Base-by-base conservation (phyloP, 192 early-diverging fungal genomes). In the Fimicolochytrium jonesii region DNA sequence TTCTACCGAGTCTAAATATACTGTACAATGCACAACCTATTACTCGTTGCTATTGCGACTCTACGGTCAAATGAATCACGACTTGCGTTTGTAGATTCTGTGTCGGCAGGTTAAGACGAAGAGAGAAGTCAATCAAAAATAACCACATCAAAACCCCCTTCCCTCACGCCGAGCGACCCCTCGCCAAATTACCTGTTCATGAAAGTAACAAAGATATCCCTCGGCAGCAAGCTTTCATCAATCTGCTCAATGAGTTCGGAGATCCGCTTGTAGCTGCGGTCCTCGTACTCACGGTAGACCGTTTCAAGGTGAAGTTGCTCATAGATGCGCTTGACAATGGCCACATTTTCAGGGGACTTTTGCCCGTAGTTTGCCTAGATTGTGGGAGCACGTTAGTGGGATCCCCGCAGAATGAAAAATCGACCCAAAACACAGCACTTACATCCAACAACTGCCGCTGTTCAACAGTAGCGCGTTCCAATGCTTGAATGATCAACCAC, bases 401-500 rank as follows among this genome's bases (percentile, higher is more conserved):
- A n/a, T n/a, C n/a, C n/a, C n/a, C n/a, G n/a, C n/a, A n/a, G n/a
- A n/a, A n/a, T n/a, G n/a, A n/a, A n/a, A n/a, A n/a, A n/a, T n/a
- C n/a, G n/a, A n/a, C n/a, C n/a, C n/a, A 20, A 28, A 61, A 17
- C 6, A 29, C 18, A 11, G 22, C 1, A 61, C 75, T 67, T 75
- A 86, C 88, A 48, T 90, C 87, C 9, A 97, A 83, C 1, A 90
- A 33, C 74, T 86, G 70, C 56, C 92, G 85, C 78, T 99, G 96
- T 62, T 89, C 92, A 35, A 87, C 72, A n/a, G 73, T 80, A 45
- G 82, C 87, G 45, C 75, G 81, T 61, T 73, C 77, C 22, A 99
- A 81, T 0, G 95, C 95, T 76, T 94, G 88, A 63, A 94, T 92
- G 65, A 99, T 89, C 59, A 97, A 75, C 96, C 96, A 99, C 18